Evolutionary conservation across 1,284 basidiomycete genomes (phyloP).

Genomic region (Cystobasidium pallidum): DNA sequence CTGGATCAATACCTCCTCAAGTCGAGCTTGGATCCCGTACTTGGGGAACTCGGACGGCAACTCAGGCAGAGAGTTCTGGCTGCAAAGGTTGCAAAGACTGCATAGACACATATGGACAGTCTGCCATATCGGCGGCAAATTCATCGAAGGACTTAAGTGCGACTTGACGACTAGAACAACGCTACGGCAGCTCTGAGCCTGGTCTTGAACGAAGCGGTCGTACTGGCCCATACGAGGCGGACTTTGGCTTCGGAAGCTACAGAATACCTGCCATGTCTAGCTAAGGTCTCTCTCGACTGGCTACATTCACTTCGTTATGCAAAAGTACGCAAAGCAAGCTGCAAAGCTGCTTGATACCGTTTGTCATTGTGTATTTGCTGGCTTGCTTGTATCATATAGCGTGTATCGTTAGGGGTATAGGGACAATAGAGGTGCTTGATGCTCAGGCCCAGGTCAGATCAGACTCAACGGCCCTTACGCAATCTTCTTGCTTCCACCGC

Average conservation of each 20-base stretch:
- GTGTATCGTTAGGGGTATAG: neutral
- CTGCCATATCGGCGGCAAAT: neutral
- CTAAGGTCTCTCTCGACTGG: neutral
- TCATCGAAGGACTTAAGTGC: neutral
- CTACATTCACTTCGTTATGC: neutral
- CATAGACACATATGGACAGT: neutral
- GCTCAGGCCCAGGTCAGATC: neutral
- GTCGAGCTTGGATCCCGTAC: slow-evolving; percentile 60
- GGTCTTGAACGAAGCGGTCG: neutral
- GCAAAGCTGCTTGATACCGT: neutral
- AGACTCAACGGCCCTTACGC: neutral
- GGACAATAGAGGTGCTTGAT: neutral
- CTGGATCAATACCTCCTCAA: slow-evolving; percentile 75
- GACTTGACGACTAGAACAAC: neutral
- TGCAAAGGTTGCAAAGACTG: slow-evolving; percentile 5
- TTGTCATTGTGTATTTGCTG: neutral
- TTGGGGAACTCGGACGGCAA: slow-evolving; percentile 75
- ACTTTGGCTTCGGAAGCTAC: neutral
- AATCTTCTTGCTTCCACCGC: slow-evolving; percentile 24
- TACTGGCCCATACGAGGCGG: neutral
- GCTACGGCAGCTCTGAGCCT: neutral
- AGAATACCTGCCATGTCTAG: neutral
- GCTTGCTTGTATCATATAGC: neutral
- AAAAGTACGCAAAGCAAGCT: neutral
- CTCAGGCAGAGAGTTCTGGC: slow-evolving; percentile 60